Conservation (phyloP, 495 filamentous ascomycete species). For the Talaromyces ruber region DNA sequence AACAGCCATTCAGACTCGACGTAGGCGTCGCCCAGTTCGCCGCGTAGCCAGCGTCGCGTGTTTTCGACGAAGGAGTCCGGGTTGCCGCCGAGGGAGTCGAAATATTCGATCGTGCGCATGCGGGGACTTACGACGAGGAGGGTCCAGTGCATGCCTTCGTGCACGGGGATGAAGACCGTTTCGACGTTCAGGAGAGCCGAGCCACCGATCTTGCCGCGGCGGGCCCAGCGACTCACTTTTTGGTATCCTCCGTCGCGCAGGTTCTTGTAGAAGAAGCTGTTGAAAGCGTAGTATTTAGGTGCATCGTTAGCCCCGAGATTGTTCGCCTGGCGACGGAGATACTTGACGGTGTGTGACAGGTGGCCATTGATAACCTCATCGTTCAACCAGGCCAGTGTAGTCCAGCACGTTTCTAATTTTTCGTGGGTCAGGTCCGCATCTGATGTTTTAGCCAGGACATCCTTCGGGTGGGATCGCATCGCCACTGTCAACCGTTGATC, state of each 20-base stretch:
- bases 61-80: conserved; percentile 22
- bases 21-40: conserved; percentile 49
- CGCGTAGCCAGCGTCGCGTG: conserved; percentile 47
- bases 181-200: conserved; percentile 45
- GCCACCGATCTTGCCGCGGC: conserved; percentile 47
- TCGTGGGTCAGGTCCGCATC: conserved; percentile 48
- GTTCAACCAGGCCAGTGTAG: conserved; percentile 60
- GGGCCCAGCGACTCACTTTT: conserved; percentile 42
- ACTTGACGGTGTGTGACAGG: conserved; percentile 49
- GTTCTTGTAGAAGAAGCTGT: conserved; percentile 60
- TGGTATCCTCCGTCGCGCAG: conserved; percentile 44
- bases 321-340: conserved; percentile 43
- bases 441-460: conserved; percentile 35
- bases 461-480: conserved; percentile 15
- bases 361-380: conserved; percentile 73
- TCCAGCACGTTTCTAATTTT: conserved; percentile 55
- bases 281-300: conserved; percentile 63
- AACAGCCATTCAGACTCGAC: conserved; percentile 54
- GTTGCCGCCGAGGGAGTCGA: conserved; percentile 57
- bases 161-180: conserved; percentile 55
- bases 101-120: conserved; percentile 57
- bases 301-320: conserved; percentile 33
- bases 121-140: conserved; percentile 61
- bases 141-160: conserved; percentile 44
- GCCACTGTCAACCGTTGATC: conserved; percentile 15